These are phyloP conservation scores for Kodamaea sagamina DNA, from an alignment of 805 yeast species.

Conservation along the genomic window DNA sequence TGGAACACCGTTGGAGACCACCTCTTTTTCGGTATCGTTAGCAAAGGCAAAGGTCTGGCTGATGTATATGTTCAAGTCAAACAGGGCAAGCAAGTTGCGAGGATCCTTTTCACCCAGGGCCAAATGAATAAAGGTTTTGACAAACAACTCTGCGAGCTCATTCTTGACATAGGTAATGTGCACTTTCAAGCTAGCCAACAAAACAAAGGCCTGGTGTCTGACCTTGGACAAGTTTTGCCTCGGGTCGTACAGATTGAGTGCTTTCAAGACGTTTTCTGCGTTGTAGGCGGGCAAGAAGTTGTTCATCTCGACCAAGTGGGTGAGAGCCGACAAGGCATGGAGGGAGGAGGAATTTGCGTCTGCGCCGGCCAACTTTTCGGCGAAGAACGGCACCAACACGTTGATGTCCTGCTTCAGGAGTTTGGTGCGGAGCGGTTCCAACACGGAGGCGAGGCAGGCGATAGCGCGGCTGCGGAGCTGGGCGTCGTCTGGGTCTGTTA, in stretches of 20 bases:
- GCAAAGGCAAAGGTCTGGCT: conserved; percentile 34
- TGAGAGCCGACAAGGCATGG: conserved; percentile 56
- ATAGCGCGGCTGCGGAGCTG: conserved; percentile 49
- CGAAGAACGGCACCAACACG: conserved; percentile 57
- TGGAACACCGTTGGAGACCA: conserved; percentile 9
- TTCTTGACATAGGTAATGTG: conserved; percentile 24
- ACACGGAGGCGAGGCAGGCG: conserved; percentile 40
- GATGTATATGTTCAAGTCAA: conserved; percentile 54
- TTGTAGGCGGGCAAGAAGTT: conserved; percentile 39
- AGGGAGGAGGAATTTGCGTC: conserved; percentile 60
- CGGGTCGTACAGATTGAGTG: conserved; percentile 46
- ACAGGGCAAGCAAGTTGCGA: conserved; percentile 72
- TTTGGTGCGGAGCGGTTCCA: conserved; percentile 21
- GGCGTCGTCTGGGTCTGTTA: conserved; percentile 59
- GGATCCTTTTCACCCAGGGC: conserved; percentile 96
- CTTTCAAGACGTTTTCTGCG: conserved; percentile 12
- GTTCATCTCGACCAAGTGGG: conserved; percentile 52
- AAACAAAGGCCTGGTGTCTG: conserved; percentile 58
- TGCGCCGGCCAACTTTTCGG: conserved; percentile 49
- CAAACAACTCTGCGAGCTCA: conserved; percentile 40
- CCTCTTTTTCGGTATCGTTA: conserved; percentile 1
- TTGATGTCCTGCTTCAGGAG: conserved; percentile 48
- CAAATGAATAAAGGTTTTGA: conserved; percentile 61
- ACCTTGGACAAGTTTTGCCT: conserved; percentile 60
- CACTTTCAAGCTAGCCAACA: conserved; percentile 40